Conservation (phyloP, 345 rosid species). For the Eucalyptus cladocalyx region DNA sequence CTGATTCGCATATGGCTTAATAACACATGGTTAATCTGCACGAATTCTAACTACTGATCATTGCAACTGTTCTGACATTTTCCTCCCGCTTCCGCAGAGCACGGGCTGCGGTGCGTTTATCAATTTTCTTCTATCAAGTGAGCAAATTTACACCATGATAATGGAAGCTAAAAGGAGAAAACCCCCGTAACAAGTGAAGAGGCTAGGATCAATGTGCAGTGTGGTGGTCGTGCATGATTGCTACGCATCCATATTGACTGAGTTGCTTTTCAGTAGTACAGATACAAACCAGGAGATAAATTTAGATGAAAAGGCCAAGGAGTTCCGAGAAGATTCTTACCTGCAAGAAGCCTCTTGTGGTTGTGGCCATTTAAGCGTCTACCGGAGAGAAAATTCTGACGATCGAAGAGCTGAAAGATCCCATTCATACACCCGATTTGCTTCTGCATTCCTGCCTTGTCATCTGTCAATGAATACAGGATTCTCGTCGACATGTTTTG, state of each 20-base stretch:
- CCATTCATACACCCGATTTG: constrained; percentile 92
- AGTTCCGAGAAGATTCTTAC: constrained; percentile 10
- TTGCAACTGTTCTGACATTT: background rate
- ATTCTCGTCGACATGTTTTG: constrained; percentile 57
- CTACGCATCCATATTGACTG: background rate
- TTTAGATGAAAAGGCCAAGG: background rate
- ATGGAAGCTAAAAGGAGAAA: background rate
- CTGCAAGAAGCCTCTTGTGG: constrained; percentile 40
- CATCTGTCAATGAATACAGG: constrained; percentile 50
- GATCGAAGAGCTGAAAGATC: constrained; percentile 68
- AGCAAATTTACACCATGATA: background rate
- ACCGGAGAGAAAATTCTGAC: constrained; percentile 44
- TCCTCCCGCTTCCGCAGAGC: background rate
- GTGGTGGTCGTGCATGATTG: background rate
- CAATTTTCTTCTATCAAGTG: background rate
- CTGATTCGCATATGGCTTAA: background rate
- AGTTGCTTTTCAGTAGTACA: background rate
- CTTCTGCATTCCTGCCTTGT: constrained; percentile 57
- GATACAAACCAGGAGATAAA: background rate
- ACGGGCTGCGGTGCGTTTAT: background rate
- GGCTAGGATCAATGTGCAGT: background rate
- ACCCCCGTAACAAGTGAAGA: background rate
- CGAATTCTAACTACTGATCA: background rate
- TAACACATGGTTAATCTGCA: background rate
- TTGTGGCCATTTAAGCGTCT: constrained; percentile 20